Evolutionary conservation across 225 moss, liverwort and hornwort species (phyloP).

Genomic region (Antitrichia curtipendula): DNA sequence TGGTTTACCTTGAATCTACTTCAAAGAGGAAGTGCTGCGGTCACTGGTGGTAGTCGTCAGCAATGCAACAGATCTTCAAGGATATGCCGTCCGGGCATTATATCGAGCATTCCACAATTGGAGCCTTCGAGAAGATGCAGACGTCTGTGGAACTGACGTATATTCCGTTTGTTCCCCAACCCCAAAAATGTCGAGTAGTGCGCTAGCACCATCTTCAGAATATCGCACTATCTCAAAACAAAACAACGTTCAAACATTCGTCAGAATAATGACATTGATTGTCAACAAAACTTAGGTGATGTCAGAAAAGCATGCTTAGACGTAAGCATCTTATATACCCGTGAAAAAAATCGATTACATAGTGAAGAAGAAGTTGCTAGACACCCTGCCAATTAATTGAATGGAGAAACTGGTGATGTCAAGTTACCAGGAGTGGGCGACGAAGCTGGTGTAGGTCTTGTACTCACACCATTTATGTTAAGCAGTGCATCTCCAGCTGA

Average conservation of each 20-base stretch:
- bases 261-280: background rate
- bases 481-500: conserved; percentile 48
- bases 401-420: background rate
- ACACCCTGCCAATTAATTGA: too few relatives aligned
- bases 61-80: conserved; percentile 75
- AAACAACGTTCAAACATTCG: background rate
- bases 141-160: background rate
- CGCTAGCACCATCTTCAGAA: conserved; percentile 26
- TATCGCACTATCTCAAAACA: background rate
- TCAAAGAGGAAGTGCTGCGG: conserved; percentile 62
- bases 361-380: background rate
- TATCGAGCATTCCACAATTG: conserved; percentile 56
- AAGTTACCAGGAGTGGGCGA: conserved; percentile 36
- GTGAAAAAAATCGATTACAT: background rate
- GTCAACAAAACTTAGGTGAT: background rate
- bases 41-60: conserved; percentile 61
- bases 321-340: background rate
- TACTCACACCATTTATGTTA: conserved; percentile 35
- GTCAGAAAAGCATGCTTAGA: background rate
- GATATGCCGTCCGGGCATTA: conserved; percentile 63
- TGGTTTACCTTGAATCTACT: conserved; percentile 31
- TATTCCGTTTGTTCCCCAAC: conserved; percentile 27
- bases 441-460: conserved; percentile 4
- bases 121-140: conserved; percentile 11
- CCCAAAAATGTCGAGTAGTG: conserved; percentile 64